Conservation (phyloP, 2,329 filamentous ascomycete genomes). For the Trichophyton rubrum region DNA sequence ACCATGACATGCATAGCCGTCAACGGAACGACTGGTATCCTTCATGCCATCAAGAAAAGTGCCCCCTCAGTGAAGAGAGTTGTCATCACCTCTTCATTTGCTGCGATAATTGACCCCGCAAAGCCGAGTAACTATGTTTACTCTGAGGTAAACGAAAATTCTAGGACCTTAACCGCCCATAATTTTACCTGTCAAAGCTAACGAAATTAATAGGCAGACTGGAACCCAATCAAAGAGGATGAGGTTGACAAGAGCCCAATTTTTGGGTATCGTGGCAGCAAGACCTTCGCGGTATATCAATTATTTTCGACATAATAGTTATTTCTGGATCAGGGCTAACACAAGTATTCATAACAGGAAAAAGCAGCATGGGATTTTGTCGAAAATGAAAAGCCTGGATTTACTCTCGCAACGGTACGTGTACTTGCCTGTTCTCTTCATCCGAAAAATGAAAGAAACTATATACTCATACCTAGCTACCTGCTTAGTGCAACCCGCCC, state of each 20-base stretch:
- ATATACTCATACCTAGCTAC: not conserved
- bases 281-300: constrained; percentile 34
- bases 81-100: constrained; percentile 57
- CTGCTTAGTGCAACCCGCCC: constrained; percentile 39
- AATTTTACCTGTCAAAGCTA: not conserved
- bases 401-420: constrained; percentile 46
- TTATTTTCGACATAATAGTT: not conserved
- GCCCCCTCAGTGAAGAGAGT: constrained; percentile 60
- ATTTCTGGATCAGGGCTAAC: not conserved
- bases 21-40: constrained; percentile 50
- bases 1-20: constrained; percentile 34
- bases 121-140: constrained; percentile 24
- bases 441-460: not conserved
- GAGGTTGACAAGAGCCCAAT: constrained; percentile 26
- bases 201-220: constrained; percentile 21
- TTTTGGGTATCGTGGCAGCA: constrained; percentile 39
- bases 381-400: constrained; percentile 43
- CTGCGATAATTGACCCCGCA: constrained; percentile 45
- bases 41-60: constrained; percentile 48
- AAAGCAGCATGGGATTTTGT: constrained; percentile 55
- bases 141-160: constrained; percentile 8
- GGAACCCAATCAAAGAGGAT: constrained; percentile 35
- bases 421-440: not conserved
- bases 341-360: constrained; percentile 28
- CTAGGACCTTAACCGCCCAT: not conserved